Evolutionary conservation across 768 basidiomycete species (phyloP).

Genomic region (Tremella yokohamensis): DNA sequence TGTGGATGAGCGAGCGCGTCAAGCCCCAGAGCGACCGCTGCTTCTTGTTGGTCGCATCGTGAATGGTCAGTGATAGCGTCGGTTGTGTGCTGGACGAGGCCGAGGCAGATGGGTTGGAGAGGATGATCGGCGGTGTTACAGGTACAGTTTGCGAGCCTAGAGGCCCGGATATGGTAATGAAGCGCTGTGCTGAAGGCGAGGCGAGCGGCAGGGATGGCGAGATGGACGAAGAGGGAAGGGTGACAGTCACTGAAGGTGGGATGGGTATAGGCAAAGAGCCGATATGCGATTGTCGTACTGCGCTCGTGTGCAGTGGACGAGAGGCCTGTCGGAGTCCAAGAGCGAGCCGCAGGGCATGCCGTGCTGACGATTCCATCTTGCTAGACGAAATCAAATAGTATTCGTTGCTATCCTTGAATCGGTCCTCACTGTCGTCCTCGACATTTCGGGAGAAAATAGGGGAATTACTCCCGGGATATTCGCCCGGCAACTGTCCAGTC

Average conservation of each 20-base stretch:
- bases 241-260: conserved; percentile 57
- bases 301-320: not conserved
- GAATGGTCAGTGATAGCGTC: conserved; percentile 37
- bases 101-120: conserved; percentile 1
- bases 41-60: conserved; percentile 63
- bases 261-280: conserved; percentile 58
- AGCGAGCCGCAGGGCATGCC: not conserved
- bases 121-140: conserved; percentile 56
- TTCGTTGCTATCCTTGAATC: not conserved
- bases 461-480: not conserved
- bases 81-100: not conserved
- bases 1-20: conserved; percentile 80
- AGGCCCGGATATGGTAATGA: conserved; percentile 61
- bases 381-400: not conserved
- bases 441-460: conserved; percentile 7
- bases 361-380: not conserved
- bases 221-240: conserved; percentile 32
- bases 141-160: conserved; percentile 58
- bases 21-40: conserved; percentile 95
- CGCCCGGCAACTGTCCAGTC: not conserved
- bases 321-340: not conserved
- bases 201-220: conserved; percentile 37
- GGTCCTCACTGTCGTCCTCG: conserved; percentile 1
- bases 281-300: conserved; percentile 53
- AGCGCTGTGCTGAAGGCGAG: conserved; percentile 36